These are phyloP conservation scores for Hyaloperonospora arabidopsidis DNA, from an alignment of 352 stramenopile genomes.

Conservation along the genomic window DNA sequence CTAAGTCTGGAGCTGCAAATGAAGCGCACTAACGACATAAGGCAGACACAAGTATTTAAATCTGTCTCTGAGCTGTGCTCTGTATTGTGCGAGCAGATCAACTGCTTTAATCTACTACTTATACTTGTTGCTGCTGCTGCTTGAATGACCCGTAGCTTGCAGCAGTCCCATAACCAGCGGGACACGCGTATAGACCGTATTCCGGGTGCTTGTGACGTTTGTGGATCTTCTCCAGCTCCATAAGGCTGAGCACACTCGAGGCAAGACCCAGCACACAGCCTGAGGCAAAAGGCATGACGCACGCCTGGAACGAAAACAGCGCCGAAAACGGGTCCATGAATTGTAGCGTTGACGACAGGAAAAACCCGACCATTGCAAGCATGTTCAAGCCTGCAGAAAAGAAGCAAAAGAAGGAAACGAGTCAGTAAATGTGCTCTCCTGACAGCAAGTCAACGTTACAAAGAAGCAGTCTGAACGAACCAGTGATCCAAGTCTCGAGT, in stretches of 20 bases:
- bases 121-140: slow-evolving; percentile 23
- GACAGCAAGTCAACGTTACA: neutral
- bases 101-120: slow-evolving; percentile 11
- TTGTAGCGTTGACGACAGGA: slow-evolving; percentile 72
- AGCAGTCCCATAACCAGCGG: slow-evolving; percentile 30
- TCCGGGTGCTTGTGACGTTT: slow-evolving; percentile 75
- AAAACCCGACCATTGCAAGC: slow-evolving; percentile 59
- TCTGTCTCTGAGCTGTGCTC: neutral
- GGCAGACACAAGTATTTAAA: no score
- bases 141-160: slow-evolving; percentile 32
- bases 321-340: slow-evolving; percentile 79
- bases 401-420: slow-evolving; percentile 15
- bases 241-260: slow-evolving; percentile 57
- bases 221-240: slow-evolving; percentile 74
- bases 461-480: slow-evolving; percentile 20
- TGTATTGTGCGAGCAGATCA: neutral
- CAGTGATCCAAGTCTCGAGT: slow-evolving; percentile 40
- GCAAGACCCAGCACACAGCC: slow-evolving; percentile 59
- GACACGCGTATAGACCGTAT: slow-evolving; percentile 57
- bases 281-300: slow-evolving; percentile 60
- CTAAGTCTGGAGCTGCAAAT: no score
- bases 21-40: no score
- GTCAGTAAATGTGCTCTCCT: no score
- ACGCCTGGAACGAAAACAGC: slow-evolving; percentile 66
- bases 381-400: slow-evolving; percentile 42